These are phyloP conservation scores for Amanita muscaria DNA, from an alignment of 768 basidiomycete species.

Conservation along the genomic window DNA sequence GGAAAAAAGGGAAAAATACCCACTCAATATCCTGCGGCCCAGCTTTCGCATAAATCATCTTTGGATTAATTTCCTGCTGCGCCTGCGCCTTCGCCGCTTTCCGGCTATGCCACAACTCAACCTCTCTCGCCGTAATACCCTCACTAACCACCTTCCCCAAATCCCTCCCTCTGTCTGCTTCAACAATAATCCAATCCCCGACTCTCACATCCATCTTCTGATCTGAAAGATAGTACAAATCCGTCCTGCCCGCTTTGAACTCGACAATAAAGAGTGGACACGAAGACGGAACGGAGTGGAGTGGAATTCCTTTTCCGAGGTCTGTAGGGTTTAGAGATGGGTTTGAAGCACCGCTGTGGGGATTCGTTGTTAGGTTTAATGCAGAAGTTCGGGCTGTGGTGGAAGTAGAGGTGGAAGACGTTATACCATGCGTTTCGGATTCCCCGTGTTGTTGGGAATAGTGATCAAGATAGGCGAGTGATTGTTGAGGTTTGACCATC, in stretches of 20 bases:
- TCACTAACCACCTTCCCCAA: conserved; percentile 89
- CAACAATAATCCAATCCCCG: conserved; percentile 92
- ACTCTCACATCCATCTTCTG: conserved; percentile 51
- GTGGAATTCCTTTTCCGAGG: conserved; percentile 83
- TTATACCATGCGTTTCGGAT: conserved; percentile 23
- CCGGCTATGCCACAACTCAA: conserved; percentile 83
- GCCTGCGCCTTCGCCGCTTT: conserved; percentile 39
- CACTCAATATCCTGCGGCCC: conserved; percentile 71
- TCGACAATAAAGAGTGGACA: conserved; percentile 95
- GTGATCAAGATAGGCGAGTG: too few species aligned
- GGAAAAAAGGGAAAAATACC: conserved; percentile 16
- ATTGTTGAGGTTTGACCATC: conserved; percentile 36
- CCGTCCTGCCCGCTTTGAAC: conserved; percentile 95
- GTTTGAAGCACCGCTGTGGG: neutral
- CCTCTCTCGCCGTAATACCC: conserved; percentile 81
- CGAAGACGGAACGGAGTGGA: conserved; percentile 71
- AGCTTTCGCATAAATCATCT: conserved; percentile 92
- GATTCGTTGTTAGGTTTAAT: neutral
- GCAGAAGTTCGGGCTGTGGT: conserved; percentile 4
- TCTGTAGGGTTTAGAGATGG: conserved; percentile 34
- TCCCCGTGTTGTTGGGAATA: conserved; percentile 33
- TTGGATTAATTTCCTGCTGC: conserved; percentile 87
- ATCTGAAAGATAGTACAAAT: conserved; percentile 87
- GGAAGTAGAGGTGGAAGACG: conserved; percentile 15
- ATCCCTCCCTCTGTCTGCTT: conserved; percentile 92